These are phyloP conservation scores for Tritrichomonas foetus DNA, from an alignment of 208 protist species.

Conservation along the genomic window DNA sequence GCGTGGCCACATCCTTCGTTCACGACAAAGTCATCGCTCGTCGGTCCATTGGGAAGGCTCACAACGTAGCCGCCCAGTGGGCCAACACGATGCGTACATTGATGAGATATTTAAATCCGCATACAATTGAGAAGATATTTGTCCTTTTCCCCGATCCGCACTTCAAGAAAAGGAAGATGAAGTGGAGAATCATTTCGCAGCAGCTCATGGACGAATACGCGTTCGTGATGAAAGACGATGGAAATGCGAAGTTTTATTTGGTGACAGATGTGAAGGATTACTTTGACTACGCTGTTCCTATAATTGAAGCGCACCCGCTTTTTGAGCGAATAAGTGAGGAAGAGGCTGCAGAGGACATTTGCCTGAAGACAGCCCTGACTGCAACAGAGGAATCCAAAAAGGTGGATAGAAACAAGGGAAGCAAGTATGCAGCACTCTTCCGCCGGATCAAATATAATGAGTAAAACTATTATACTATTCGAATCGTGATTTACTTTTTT, in stretches of 20 bases:
- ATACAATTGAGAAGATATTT: conserved; percentile 51
- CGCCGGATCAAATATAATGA: not conserved
- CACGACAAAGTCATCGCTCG: not conserved
- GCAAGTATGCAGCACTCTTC: not conserved
- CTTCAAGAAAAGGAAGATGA: conserved; percentile 49
- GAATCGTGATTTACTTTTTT: not conserved
- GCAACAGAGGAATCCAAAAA: conserved; percentile 28
- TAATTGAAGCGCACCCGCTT: conserved; percentile 47
- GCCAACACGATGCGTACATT: conserved; percentile 49
- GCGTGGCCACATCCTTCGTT: not conserved
- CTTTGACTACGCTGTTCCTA: conserved; percentile 44
- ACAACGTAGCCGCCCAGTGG: conserved; percentile 36
- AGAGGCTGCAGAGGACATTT: not conserved
- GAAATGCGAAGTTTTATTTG: conserved; percentile 41
- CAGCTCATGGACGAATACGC: conserved; percentile 45
- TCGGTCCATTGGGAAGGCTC: not conserved
- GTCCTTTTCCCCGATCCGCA: conserved; percentile 54
- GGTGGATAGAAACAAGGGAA: not conserved
- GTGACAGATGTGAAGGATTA: conserved; percentile 54
- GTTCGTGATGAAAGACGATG: conserved; percentile 45
- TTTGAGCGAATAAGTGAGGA: conserved; percentile 34
- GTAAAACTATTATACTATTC: not conserved
- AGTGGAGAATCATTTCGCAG: conserved; percentile 44
- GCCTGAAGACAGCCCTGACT: not conserved
- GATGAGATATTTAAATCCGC: conserved; percentile 34